Evolutionary conservation across 2,329 filamentous ascomycete genomes (phyloP).

Genomic region (Lojkania enalia): DNA sequence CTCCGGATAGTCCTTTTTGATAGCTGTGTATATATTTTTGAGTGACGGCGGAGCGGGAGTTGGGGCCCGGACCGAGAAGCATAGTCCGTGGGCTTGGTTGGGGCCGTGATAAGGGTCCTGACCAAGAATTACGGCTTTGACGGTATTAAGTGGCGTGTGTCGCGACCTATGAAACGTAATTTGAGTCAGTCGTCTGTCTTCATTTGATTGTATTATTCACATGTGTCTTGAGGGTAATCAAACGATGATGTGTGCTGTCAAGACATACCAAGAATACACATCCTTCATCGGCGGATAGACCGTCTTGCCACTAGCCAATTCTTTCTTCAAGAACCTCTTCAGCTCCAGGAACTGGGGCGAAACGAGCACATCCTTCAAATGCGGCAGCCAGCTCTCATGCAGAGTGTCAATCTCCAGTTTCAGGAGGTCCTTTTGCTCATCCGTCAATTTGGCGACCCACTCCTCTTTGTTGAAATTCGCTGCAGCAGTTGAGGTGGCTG

Average conservation of each 20-base stretch:
- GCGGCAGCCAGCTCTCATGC: constrained; percentile 86
- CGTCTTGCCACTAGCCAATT: constrained; percentile 72
- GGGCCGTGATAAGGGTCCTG: constrained; percentile 97
- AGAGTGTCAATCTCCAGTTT: constrained; percentile 90
- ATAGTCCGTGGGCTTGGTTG: constrained; percentile 94
- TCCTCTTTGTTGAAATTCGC: constrained; percentile 79
- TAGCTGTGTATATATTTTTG: constrained; percentile 87
- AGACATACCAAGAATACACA: constrained; percentile 85
- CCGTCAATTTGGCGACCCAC: constrained; percentile 79
- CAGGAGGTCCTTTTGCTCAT: constrained; percentile 81
- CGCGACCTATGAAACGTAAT: constrained; percentile 69
- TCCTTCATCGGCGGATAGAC: constrained; percentile 87
- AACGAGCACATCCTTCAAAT: constrained; percentile 83
- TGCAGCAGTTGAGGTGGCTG: constrained; percentile 13
- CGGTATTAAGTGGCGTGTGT: constrained; percentile 82
- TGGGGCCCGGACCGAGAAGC: constrained; percentile 90
- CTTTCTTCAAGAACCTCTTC: constrained; percentile 82
- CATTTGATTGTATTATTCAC: no score
- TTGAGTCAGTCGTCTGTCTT: constrained; percentile 8
- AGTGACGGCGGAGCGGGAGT: constrained; percentile 87
- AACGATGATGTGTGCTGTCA: no score
- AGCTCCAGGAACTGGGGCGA: constrained; percentile 80
- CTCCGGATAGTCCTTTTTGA: constrained; percentile 83
- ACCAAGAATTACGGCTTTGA: constrained; percentile 91
- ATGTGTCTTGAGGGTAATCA: no score